Evolutionary conservation across 2,329 filamentous ascomycete genomes (phyloP).

Genomic region (Penicillium concentricum): DNA sequence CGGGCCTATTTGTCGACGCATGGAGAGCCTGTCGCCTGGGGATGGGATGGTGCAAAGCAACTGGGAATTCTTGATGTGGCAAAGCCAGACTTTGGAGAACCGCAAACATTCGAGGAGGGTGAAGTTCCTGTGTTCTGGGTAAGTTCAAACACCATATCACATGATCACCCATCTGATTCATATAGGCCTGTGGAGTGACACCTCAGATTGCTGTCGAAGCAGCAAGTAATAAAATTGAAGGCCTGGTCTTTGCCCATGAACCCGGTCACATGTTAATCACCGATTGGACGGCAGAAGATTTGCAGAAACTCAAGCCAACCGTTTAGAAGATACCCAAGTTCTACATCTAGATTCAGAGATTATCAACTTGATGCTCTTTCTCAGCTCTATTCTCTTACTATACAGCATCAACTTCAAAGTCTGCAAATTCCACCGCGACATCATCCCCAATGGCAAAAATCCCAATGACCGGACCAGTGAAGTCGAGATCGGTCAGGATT

Average conservation of each 20-base stretch:
- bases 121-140: conserved; percentile 36
- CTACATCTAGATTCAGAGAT: neutral
- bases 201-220: conserved; percentile 64
- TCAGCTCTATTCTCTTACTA: neutral
- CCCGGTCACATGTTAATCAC: conserved; percentile 63
- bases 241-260: conserved; percentile 60
- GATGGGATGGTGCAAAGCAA: conserved; percentile 55
- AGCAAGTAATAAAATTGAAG: conserved; percentile 48
- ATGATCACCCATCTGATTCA: conserved; percentile 37
- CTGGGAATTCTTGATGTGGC: conserved; percentile 58
- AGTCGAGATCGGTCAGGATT: conserved; percentile 3
- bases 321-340: neutral
- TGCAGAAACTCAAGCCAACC: conserved; percentile 17
- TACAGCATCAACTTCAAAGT: conserved; percentile 2
- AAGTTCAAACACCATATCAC: neutral
- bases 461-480: conserved; percentile 6
- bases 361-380: neutral
- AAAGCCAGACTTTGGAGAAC: conserved; percentile 58
- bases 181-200: conserved; percentile 65
- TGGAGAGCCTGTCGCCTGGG: conserved; percentile 65
- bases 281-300: conserved; percentile 50
- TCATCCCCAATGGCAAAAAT: conserved; percentile 5
- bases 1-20: conserved; percentile 57
- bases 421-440: neutral
- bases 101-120: conserved; percentile 41